Evolutionary conservation across 1,139 yeast species (phyloP), one percentile per base, ranked within the genome.

Genomic region (Sugiyamaella paludigena): DNA sequence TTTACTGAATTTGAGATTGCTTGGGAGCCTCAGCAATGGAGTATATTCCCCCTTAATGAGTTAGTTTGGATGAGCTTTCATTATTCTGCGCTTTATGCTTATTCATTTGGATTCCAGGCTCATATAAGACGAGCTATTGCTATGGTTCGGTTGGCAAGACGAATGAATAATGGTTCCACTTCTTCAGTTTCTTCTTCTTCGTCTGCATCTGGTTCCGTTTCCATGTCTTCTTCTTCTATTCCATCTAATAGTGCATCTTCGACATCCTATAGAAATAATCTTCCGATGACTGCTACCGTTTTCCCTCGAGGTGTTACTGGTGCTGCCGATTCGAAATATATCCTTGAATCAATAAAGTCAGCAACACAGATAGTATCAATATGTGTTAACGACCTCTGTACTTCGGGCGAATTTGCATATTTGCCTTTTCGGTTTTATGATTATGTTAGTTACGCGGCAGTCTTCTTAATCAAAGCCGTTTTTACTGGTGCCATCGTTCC

Each of bases 81-180:
- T 39, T 58, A 52, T 42, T 49, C 62, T 4, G 51, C 54, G 15
- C 50, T 58, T 16, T 58, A 58, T 41, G 59, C 62, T 3, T 58
- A 58, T 40, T 54, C 56, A 9, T 58, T 58, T 46, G 62, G 58
- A 1, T 58, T 58, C 43, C 60, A 58, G 40, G 57, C 59, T 4
- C 61, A 58, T 39, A 34, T 58, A 10, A 51, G 53, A 19, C 49
- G 61, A 11, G 52, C 51, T n/a, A 55, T 55, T n/a, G 45, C 49
- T n/a, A 36, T 36, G 35, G 26, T 45, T 13, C 30, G 44, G n/a
- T 15, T 45, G 28, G 39, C 48, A 27, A 44, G 40, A 40, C 46
- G 26, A 39, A 53, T 31, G 51, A 43, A 11, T 37, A 43, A 32
- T 30, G 37, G 45, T 26, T n/a, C n/a, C n/a, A n/a, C n/a, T n/a